Percentiles rank a stretch among this genome's conserved stretches.
phyloP scores from a whole-genome alignment of 805 yeast genomes.

The Barnettozyma sp. region DNA sequence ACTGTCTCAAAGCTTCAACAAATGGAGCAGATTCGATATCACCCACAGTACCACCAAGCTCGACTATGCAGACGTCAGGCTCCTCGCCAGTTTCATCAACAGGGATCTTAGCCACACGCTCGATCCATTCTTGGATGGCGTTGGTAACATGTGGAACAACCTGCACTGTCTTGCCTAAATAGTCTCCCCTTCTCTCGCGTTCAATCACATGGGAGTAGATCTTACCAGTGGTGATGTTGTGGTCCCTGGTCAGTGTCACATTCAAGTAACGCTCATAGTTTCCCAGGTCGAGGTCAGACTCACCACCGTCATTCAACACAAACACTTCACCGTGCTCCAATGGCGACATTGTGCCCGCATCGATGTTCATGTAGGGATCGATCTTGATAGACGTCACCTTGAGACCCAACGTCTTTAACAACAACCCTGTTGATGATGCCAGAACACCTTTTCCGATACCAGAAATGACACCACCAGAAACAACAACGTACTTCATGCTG shows the following conservation, averaged over 20 bases:
- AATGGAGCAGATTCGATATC: constrained; percentile 98
- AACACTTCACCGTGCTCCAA: constrained; percentile 99
- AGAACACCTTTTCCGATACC: constrained; percentile 99
- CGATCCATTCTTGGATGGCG: constrained; percentile 98
- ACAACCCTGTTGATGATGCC: constrained; percentile 94
- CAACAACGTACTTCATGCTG: constrained; percentile 96
- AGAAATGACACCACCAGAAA: constrained; percentile 98
- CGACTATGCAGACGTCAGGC: constrained; percentile 96
- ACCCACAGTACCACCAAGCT: constrained; percentile 98
- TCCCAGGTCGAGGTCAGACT: constrained; percentile 95
- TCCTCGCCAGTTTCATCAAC: constrained; percentile 82
- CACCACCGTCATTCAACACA: constrained; percentile 98
- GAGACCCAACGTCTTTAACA: constrained; percentile 87
- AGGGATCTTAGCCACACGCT: constrained; percentile 82
- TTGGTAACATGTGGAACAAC: constrained; percentile 97
- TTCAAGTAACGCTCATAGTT: constrained; percentile 96
- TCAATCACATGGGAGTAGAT: constrained; percentile 92
- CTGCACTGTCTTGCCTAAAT: constrained; percentile 98
- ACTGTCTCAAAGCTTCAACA: constrained; percentile 97
- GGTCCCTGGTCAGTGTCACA: constrained; percentile 87
- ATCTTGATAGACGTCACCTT: constrained; percentile 96
- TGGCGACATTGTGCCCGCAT: constrained; percentile 99
- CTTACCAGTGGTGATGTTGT: constrained; percentile 97
- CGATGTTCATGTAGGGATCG: constrained; percentile 98
- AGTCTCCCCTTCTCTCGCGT: constrained; percentile 93